Conservation (phyloP, 345 rosid genomes). For the Ceriops decandra region DNA sequence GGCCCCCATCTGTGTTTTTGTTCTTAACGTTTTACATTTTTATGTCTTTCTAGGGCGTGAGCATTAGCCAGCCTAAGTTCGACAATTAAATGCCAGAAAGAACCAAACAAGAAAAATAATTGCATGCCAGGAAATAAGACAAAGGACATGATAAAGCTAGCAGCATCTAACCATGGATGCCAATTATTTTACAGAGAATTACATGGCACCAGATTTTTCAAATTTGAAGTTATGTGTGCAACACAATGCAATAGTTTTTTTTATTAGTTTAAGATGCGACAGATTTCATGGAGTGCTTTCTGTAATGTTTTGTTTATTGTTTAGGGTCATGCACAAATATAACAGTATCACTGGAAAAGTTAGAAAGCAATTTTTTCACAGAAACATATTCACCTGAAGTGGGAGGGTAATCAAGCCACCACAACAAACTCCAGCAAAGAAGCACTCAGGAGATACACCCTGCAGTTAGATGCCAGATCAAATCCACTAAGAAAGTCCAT, state of each 20-base stretch:
- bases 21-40: not conserved
- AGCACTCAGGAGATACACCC: slow-evolving; percentile 83
- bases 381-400: slow-evolving; percentile 51
- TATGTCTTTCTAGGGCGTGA: not conserved
- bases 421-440: slow-evolving; percentile 91
- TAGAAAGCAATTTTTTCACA: not conserved
- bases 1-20: not conserved
- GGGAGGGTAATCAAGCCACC: slow-evolving; percentile 89
- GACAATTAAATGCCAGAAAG: not conserved
- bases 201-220: too few species aligned
- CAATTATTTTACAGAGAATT: too few species aligned
- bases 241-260: not conserved
- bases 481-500: not conserved
- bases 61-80: not conserved
- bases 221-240: not conserved
- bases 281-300: not conserved
- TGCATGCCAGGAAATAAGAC: not conserved
- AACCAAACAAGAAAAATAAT: too few species aligned
- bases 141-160: not conserved
- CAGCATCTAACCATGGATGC: too few species aligned
- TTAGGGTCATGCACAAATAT: too few species aligned
- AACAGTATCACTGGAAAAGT: too few species aligned
- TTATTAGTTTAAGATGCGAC: not conserved
- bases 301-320: not conserved
- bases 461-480: slow-evolving; percentile 23